Evolutionary conservation across 306 rosid species (phyloP).

Genomic region (Quercus alba): DNA sequence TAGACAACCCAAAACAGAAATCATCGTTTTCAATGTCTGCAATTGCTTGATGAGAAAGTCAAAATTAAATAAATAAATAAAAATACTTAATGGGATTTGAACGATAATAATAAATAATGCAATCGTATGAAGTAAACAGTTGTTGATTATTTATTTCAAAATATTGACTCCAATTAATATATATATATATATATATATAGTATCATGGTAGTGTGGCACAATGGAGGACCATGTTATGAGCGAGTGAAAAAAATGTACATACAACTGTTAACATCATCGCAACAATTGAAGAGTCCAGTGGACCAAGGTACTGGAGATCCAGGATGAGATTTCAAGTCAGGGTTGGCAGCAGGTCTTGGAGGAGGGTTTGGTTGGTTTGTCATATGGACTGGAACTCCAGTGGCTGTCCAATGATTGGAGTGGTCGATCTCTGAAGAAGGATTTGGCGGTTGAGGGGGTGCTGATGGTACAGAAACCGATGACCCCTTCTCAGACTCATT

Average conservation of each 20-base stretch:
- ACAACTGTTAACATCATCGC: constrained; percentile 40
- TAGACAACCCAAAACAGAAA: neutral
- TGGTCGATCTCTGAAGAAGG: neutral
- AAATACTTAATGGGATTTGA: neutral
- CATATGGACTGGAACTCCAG: neutral
- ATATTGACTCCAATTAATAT: neutral
- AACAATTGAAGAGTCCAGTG: constrained; percentile 41
- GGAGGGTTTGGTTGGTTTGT: neutral
- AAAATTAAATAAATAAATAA: no score
- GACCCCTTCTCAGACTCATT: neutral
- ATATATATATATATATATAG: no score
- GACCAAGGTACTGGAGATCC: constrained; percentile 42
- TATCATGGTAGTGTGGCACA: neutral
- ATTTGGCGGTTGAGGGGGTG: neutral
- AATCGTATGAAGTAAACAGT: neutral
- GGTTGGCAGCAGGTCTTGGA: neutral
- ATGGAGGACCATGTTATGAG: no score
- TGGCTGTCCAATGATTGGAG: neutral
- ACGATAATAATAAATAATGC: neutral
- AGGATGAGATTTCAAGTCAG: constrained; percentile 1
- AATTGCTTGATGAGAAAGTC: neutral
- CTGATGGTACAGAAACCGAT: neutral
- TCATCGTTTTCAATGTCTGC: neutral
- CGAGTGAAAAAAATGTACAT: constrained; percentile 1
- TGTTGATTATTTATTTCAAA: neutral